A percentile compares a stretch with the other conserved stretches of the same genome.
phyloP scores from a whole-genome alignment of 2,329 filamentous ascomycete genomes.

The Pseudogymnoascus pannorum region DNA sequence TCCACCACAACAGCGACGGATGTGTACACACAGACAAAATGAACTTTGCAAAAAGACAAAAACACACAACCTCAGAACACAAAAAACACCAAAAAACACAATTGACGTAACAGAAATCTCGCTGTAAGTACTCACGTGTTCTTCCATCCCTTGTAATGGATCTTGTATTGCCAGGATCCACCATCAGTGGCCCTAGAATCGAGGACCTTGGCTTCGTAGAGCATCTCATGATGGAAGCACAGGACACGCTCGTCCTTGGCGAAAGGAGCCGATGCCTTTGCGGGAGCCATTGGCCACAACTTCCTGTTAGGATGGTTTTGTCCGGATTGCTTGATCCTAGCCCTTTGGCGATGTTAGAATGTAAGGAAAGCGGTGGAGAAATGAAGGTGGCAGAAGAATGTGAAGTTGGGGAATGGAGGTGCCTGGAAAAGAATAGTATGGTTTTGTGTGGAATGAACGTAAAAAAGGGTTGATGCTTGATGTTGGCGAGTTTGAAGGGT shows the following conservation, averaged over 20 bases:
- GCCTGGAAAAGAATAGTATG: not conserved
- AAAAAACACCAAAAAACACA: not conserved
- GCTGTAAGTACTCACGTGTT: constrained; percentile 60
- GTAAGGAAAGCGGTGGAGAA: not conserved
- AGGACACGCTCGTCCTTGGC: constrained; percentile 84
- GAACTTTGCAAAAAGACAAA: not conserved
- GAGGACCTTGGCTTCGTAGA: constrained; percentile 95
- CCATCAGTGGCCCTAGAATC: constrained; percentile 65
- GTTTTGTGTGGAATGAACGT: not conserved
- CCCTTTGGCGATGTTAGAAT: not conserved
- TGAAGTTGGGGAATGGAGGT: not conserved
- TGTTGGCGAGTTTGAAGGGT: not conserved
- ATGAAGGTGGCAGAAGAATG: not conserved
- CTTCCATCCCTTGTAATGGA: constrained; percentile 99
- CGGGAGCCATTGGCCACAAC: constrained; percentile 24
- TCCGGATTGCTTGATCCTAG: not conserved
- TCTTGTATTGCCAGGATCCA: constrained; percentile 73
- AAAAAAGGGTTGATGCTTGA: not conserved
- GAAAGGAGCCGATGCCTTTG: constrained; percentile 24
- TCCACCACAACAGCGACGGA: not conserved
- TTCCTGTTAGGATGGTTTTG: too few species aligned
- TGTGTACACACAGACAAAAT: not conserved
- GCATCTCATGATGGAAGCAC: constrained; percentile 93
- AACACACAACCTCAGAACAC: not conserved
- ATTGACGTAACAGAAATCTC: not conserved